Conservation (phyloP, 176 grass and related monocot species). For the Zea mays region Zm-B73-REFERENCE-NAM-5.0 NC_050098.1:185401501-185402000, state of each 20-base stretch:
- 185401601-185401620: too few relatives aligned
- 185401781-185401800: background rate
- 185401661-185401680: background rate
- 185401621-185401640: too few relatives aligned
- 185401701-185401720: background rate
- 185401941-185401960: background rate
- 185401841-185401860: background rate
- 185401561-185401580: too few relatives aligned
- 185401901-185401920: background rate
- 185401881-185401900: background rate
- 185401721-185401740: background rate
- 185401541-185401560: too few relatives aligned
- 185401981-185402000: background rate
- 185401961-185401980: background rate
- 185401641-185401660: too few relatives aligned
- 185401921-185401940: too few relatives aligned
- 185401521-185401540: too few relatives aligned
- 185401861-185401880: background rate
- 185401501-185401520: too few relatives aligned
- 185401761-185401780: conserved; percentile 9
- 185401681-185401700: background rate
- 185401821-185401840: background rate
- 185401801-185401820: background rate
- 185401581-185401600: too few relatives aligned
- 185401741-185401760: background rate